These are phyloP conservation scores for Thuidium tamariscinum DNA, from an alignment of 225 moss, liverwort and hornwort species.

Conservation along the genomic window DNA sequence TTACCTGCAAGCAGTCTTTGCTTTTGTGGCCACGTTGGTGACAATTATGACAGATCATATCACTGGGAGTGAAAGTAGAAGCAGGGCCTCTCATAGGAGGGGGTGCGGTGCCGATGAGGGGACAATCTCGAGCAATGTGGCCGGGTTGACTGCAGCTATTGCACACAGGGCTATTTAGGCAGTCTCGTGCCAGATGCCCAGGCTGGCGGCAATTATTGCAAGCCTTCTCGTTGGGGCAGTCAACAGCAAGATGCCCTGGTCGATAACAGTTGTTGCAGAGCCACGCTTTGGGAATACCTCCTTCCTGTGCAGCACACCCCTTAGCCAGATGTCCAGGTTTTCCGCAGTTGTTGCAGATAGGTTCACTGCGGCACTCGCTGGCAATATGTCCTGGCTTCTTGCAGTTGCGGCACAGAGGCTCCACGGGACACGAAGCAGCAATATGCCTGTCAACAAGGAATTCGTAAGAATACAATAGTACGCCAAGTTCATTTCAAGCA, in stretches of 20 bases:
- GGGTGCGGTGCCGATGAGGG: constrained; percentile 7
- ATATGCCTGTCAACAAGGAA: constrained; percentile 34
- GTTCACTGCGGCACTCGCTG: constrained; percentile 59
- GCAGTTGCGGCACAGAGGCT: constrained; percentile 59
- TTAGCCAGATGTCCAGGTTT: constrained; percentile 62
- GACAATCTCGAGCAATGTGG: constrained; percentile 59
- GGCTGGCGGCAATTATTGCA: constrained; percentile 64
- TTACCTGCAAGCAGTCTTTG: constrained; percentile 58
- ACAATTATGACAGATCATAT: constrained; percentile 60
- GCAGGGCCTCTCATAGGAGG: constrained; percentile 26
- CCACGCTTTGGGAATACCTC: constrained; percentile 50
- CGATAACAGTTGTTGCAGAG: constrained; percentile 66
- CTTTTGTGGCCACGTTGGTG: constrained; percentile 63
- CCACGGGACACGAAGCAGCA: constrained; percentile 55
- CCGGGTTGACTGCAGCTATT: constrained; percentile 64
- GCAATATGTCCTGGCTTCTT: constrained; percentile 67
- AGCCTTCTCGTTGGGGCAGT: constrained; percentile 65
- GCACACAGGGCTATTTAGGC: constrained; percentile 55
- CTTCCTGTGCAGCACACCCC: constrained; percentile 54
- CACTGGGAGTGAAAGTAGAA: constrained; percentile 35
- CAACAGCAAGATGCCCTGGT: constrained; percentile 60
- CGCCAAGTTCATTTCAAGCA: background rate
- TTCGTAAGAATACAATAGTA: background rate
- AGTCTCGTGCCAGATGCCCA: constrained; percentile 58
- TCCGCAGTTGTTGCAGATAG: constrained; percentile 59